Conservation (phyloP, 371 early-diverging fungal species). For the Nematocida sp. region DNA sequence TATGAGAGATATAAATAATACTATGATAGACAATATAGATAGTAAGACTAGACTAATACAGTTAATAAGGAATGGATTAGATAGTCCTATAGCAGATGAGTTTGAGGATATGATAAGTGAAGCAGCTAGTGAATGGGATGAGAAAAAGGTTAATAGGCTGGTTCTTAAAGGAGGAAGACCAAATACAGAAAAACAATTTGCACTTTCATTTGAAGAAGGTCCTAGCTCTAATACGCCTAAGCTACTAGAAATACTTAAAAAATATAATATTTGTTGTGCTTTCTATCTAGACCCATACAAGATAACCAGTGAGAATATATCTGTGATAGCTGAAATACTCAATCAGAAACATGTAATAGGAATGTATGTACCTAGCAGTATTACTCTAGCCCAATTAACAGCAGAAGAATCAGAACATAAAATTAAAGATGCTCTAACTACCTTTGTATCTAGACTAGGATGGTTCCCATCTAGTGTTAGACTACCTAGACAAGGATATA, state of each 20-base stretch:
- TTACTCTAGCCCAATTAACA: neutral
- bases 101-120: slow-evolving; percentile 6
- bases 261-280: slow-evolving; percentile 10
- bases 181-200: neutral
- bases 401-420: neutral
- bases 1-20: neutral
- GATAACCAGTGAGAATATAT: neutral
- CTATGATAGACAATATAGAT: neutral
- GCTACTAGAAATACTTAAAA: neutral
- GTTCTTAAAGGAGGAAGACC: neutral
- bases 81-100: slow-evolving; percentile 11
- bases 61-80: neutral
- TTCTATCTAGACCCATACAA: slow-evolving; percentile 40
- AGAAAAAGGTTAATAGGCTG: neutral
- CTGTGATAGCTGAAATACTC: slow-evolving; percentile 6
- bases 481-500: slow-evolving; percentile 29
- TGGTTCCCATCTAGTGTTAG: neutral
- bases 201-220: slow-evolving; percentile 34
- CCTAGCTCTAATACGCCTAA: neutral
- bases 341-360: slow-evolving; percentile 16
- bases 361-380: neutral
- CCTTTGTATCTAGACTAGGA: neutral
- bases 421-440: neutral
- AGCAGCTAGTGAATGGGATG: neutral
- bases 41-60: neutral